Conservation (phyloP, 495 filamentous ascomycete species). For the Penicillium daleae region DNA sequence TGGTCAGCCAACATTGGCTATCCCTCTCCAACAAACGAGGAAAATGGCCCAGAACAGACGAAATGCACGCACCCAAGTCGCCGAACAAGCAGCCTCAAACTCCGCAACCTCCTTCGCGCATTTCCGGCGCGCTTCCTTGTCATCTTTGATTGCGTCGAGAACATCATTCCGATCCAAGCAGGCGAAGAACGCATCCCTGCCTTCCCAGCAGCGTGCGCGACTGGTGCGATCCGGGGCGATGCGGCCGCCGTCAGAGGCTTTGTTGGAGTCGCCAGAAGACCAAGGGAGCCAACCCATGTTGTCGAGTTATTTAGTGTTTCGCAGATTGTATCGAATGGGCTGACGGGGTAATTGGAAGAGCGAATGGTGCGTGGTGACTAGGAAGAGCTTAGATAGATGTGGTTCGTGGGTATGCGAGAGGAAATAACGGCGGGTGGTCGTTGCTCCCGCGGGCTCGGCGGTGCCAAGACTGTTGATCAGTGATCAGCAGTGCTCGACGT, state of each 20-base stretch:
- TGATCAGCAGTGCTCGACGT: conserved; percentile 10
- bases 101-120: conserved; percentile 67
- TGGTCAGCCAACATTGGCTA: not conserved
- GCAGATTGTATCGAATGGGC: not conserved
- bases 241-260: conserved; percentile 62
- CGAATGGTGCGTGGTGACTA: not conserved
- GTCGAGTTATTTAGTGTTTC: conserved; percentile 16
- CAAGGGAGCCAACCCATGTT: conserved; percentile 53
- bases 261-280: conserved; percentile 46
- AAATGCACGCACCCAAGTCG: conserved; percentile 70
- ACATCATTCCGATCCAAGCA: conserved; percentile 84
- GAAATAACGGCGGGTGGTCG: conserved; percentile 9
- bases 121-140: conserved; percentile 61
- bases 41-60: not conserved
- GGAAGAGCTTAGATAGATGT: not conserved
- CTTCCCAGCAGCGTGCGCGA: conserved; percentile 82
- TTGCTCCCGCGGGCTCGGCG: conserved; percentile 26
- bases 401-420: not conserved
- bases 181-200: conserved; percentile 80
- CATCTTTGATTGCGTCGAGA: conserved; percentile 78
- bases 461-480: conserved; percentile 34
- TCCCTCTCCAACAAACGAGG: not conserved
- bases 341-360: not conserved
- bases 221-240: conserved; percentile 77
- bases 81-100: conserved; percentile 78